phyloP scores from a whole-genome alignment of 202 grass and related monocot genomes.

The Panicum hallii region DNA sequence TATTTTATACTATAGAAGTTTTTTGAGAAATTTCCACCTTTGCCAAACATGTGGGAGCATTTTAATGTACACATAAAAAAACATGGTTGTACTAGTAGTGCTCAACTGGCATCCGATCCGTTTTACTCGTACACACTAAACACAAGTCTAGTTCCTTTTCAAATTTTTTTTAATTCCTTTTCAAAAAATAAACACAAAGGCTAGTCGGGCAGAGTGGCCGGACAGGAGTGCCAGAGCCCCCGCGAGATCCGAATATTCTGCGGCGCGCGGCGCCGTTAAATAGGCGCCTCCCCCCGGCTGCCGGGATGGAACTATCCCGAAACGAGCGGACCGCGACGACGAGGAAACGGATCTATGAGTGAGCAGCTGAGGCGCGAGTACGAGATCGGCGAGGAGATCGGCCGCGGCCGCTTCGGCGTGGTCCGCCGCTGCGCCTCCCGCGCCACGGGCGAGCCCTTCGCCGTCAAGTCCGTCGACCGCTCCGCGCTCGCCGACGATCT shows the following conservation, averaged over 20 bases:
- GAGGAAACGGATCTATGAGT: conserved; percentile 54
- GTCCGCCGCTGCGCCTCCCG: conserved; percentile 69
- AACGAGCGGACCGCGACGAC: neutral
- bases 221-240: no score
- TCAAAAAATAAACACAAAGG: no score
- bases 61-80: no score
- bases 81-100: no score
- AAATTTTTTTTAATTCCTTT: no score
- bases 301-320: conserved; percentile 6
- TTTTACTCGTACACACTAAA: no score
- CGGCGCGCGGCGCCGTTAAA: conserved; percentile 9
- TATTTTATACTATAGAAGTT: no score
- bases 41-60: neutral
- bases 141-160: no score
- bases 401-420: conserved; percentile 74
- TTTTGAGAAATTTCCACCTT: neutral
- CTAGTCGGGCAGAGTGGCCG: no score
- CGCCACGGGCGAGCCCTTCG: conserved; percentile 56
- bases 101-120: no score
- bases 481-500: conserved; percentile 63
- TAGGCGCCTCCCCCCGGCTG: neutral
- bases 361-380: conserved; percentile 61
- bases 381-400: conserved; percentile 77
- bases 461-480: conserved; percentile 83
- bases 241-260: conserved; percentile 50